These are phyloP conservation scores for Pochonia chlamydosporia DNA, from an alignment of 2,329 filamentous ascomycete genomes.

Conservation along the genomic window DNA sequence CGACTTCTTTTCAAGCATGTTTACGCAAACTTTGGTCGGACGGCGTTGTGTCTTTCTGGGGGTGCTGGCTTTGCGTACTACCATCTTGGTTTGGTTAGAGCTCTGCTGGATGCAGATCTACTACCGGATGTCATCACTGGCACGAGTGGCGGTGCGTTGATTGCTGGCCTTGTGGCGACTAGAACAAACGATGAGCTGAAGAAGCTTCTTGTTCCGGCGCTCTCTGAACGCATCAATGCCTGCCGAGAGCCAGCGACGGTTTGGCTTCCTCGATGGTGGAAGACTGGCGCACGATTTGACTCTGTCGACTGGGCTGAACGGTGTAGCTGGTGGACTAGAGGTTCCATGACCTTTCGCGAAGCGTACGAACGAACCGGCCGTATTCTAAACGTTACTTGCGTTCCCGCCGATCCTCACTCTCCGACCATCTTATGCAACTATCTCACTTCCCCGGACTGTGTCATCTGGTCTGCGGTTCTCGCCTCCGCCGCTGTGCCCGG, in stretches of 20 bases:
- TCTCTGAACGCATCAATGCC: constrained; percentile 79
- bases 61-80: constrained; percentile 96
- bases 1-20: constrained; percentile 79
- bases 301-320: constrained; percentile 83
- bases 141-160: constrained; percentile 87
- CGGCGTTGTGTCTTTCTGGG: constrained; percentile 86
- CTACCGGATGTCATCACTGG: constrained; percentile 93
- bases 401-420: constrained; percentile 91
- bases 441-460: constrained; percentile 89
- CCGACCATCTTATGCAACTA: constrained; percentile 92
- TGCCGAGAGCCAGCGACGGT: constrained; percentile 71
- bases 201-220: constrained; percentile 73
- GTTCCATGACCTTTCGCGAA: constrained; percentile 90
- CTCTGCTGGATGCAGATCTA: constrained; percentile 77
- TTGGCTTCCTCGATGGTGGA: constrained; percentile 84
- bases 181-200: constrained; percentile 89
- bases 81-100: constrained; percentile 88
- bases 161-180: constrained; percentile 82
- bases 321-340: constrained; percentile 84
- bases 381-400: constrained; percentile 91
- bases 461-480: constrained; percentile 95
- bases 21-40: constrained; percentile 85
- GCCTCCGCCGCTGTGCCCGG: constrained; percentile 94
- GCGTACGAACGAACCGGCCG: constrained; percentile 91
- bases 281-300: constrained; percentile 89